Evolutionary conservation across 345 rosid species (phyloP).

Genomic region (Salix udensis): DNA sequence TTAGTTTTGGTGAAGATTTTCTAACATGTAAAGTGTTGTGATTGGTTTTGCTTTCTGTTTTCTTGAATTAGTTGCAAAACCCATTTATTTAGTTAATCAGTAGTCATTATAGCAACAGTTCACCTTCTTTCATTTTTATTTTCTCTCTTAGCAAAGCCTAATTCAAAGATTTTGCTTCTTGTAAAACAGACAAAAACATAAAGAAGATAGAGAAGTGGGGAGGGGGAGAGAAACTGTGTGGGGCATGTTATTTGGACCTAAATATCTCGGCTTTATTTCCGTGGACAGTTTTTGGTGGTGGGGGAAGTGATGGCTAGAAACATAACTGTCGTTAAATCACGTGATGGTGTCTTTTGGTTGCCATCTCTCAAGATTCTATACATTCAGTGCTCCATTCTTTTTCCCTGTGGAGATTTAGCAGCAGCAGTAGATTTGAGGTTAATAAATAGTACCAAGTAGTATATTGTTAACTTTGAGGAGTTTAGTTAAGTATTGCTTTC

Average conservation of each 20-base stretch:
- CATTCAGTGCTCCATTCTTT: conserved; percentile 1
- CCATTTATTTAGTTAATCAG: not conserved
- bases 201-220: not conserved
- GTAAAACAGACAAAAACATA: not conserved
- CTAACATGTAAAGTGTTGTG: not conserved
- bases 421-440: not conserved
- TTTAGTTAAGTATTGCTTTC: not conserved
- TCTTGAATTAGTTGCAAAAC: conserved; percentile 9
- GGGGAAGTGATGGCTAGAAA: conserved; percentile 10
- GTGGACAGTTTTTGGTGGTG: conserved; percentile 11
- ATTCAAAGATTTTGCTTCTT: not conserved
- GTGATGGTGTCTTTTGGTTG: conserved; percentile 35
- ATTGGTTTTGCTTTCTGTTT: not conserved
- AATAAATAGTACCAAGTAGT: not conserved
- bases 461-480: not conserved
- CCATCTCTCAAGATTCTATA: conserved; percentile 19
- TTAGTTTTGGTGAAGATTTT: not conserved
- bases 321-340: conserved; percentile 37
- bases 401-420: conserved; percentile 4
- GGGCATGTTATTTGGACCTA: conserved; percentile 19
- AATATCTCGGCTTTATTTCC: conserved; percentile 22
- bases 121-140: not conserved
- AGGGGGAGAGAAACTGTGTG: not conserved
- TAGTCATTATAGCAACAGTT: not conserved
- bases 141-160: conserved; percentile 2